Evolutionary conservation across 306 rosid genomes (phyloP), one percentile per base, ranked within the genome.

Genomic region (Lablab purpureus): DNA sequence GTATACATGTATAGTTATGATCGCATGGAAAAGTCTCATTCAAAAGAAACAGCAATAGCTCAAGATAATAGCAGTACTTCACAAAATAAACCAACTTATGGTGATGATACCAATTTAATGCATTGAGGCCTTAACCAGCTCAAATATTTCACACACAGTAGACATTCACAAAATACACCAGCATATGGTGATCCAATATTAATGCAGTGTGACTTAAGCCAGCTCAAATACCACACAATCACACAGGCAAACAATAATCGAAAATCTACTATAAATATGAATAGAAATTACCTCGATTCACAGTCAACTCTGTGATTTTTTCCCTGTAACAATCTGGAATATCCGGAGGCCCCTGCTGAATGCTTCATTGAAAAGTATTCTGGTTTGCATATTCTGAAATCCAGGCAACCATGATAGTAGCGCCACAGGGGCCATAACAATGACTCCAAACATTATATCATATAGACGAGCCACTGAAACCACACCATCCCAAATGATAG

Each of bases 301-400:
- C 59, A 34, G 67, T 92, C 91, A 73, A 9, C 70, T 71, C 80
- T 62, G 88, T 9, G 91, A 76, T 32, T 92, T 93, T 68, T 94
- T 92, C 25, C 89, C 87, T 11, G 87, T 86, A 25, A 86, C 49
- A 71, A 86, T 79, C 80, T 79, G 89, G 86, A 78, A 86, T 65
- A 86, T 86, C 67, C 86, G 87, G 51, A 86, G 87, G 43, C 89
- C 89, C 75, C 89, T 79, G 82, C 89, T 86, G 79, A 86, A 86
- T 79, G 89, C 89, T 65, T 82, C 86, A 66, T 86, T 86, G 80
- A 86, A 86, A 64, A 86, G 89, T 58, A 82, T 80, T 82, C 84
- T 79, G 60, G 89, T 86, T 76, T 86, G 89, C 89, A 86, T 86
- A 51, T 81, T 79, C 72, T 86, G 89, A 79, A 86, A 82, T 40